phyloP scores from a whole-genome alignment of 805 yeast genomes.

The Ogataea ganodermae region DNA sequence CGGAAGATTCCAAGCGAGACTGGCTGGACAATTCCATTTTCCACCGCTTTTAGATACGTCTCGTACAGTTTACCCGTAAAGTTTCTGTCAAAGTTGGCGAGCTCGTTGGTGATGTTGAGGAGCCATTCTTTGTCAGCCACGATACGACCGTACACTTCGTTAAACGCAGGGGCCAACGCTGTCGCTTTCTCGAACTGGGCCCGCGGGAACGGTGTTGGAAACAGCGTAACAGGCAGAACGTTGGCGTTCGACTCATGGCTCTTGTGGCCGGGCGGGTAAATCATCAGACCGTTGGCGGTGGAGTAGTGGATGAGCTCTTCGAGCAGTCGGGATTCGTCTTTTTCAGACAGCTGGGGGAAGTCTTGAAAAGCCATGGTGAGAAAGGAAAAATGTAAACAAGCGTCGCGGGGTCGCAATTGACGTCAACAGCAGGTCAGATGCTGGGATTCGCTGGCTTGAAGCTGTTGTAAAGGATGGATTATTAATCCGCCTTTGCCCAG shows the following conservation, averaged over 20 bases:
- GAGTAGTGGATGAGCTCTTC: conserved; percentile 66
- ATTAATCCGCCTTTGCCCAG: background rate
- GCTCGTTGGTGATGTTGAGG: conserved; percentile 49
- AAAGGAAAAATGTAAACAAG: background rate
- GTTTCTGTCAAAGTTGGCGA: conserved; percentile 62
- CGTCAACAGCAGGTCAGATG: no score
- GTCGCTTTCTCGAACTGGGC: conserved; percentile 66
- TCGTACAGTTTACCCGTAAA: conserved; percentile 82
- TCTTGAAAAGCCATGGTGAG: conserved; percentile 7
- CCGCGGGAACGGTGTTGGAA: conserved; percentile 86
- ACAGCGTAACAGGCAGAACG: conserved; percentile 85
- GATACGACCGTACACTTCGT: conserved; percentile 71
- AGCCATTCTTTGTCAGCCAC: conserved; percentile 67
- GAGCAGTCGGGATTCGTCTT: conserved; percentile 16
- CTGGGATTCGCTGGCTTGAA: no score
- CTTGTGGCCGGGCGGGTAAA: conserved; percentile 66
- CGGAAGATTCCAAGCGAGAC: conserved; percentile 83
- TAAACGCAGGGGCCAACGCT: conserved; percentile 65
- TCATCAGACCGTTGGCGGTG: conserved; percentile 75
- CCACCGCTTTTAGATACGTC: conserved; percentile 51
- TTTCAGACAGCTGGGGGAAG: conserved; percentile 20
- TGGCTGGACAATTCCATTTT: conserved; percentile 58
- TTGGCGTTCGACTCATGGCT: conserved; percentile 46
- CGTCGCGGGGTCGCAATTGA: no score
- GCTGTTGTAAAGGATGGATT: no score